These are phyloP conservation scores for Cynanchum wilfordii DNA, from an alignment of 257 asterid genomes.

Conservation along the genomic window DNA sequence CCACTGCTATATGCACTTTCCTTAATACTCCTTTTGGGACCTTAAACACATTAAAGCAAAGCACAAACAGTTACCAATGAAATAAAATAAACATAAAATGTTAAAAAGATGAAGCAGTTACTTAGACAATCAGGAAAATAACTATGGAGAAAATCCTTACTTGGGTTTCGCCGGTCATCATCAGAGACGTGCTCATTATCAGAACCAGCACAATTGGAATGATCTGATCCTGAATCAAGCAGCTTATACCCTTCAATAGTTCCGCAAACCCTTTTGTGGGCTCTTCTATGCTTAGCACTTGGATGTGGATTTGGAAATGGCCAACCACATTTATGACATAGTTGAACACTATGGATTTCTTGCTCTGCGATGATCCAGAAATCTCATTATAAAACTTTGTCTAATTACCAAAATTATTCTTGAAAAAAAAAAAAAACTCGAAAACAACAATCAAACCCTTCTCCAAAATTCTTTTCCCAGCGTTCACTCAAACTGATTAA, in stretches of 20 bases:
- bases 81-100: slow-evolving; percentile 5
- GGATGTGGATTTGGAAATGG: slow-evolving; percentile 92
- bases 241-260: slow-evolving; percentile 62
- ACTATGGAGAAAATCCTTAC: slow-evolving; percentile 30
- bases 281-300: slow-evolving; percentile 80
- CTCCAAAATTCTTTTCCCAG: neutral
- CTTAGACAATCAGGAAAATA: neutral
- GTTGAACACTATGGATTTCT: slow-evolving; percentile 48
- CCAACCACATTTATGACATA: slow-evolving; percentile 92
- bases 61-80: neutral
- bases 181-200: slow-evolving; percentile 62
- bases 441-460: neutral
- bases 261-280: slow-evolving; percentile 85
- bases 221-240: slow-evolving; percentile 30
- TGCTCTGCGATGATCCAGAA: slow-evolving; percentile 47
- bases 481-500: neutral
- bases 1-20: slow-evolving; percentile 31
- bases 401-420: neutral
- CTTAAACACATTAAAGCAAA: slow-evolving; percentile 32
- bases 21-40: slow-evolving; percentile 37
- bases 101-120: neutral
- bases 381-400: neutral
- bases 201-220: slow-evolving; percentile 31
- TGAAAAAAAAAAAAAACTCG: neutral
- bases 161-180: slow-evolving; percentile 48